These are phyloP conservation scores for Saksenaea vasiformis DNA, from an alignment of 371 early-diverging fungal species.

Conservation along the genomic window DNA sequence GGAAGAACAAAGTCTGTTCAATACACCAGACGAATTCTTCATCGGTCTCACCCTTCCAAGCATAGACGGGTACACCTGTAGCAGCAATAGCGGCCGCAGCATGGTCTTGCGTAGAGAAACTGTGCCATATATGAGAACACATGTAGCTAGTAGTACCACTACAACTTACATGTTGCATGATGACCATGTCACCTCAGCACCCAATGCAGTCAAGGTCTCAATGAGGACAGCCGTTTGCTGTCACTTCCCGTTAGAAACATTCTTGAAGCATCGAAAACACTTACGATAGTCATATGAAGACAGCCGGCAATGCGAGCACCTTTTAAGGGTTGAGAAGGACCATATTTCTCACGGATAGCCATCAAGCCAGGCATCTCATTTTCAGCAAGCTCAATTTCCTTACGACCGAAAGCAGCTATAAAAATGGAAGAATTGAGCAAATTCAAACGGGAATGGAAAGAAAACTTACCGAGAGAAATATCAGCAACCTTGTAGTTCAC, in stretches of 20 bases:
- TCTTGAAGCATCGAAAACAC: neutral
- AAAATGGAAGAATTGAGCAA: neutral
- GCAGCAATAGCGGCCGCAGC: slow-evolving; percentile 88
- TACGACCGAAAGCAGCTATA: slow-evolving; percentile 51
- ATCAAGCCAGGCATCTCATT: slow-evolving; percentile 99
- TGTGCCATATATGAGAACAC: neutral
- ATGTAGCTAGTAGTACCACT: neutral
- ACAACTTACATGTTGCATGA: slow-evolving; percentile 89
- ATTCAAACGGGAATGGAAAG: neutral
- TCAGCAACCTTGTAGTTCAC: slow-evolving; percentile 71
- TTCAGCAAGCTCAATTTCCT: slow-evolving; percentile 70
- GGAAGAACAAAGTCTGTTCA: slow-evolving; percentile 95
- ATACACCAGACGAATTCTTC: slow-evolving; percentile 99
- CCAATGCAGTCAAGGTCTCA: slow-evolving; percentile 94
- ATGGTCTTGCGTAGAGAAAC: slow-evolving; percentile 98
- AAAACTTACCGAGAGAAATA: slow-evolving; percentile 83
- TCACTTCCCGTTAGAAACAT: neutral
- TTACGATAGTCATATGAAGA: slow-evolving; percentile 96
- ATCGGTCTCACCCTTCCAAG: slow-evolving; percentile 98
- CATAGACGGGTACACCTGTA: slow-evolving; percentile 83
- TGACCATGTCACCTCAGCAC: slow-evolving; percentile 98
- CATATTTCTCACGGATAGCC: slow-evolving; percentile 92
- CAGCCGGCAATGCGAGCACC: slow-evolving; percentile 99
- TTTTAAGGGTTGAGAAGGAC: slow-evolving; percentile 86
- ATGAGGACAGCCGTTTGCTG: slow-evolving; percentile 95